Base-by-base conservation (phyloP, 2,329 filamentous ascomycete genomes). In the Penicillium sp. region DNA sequence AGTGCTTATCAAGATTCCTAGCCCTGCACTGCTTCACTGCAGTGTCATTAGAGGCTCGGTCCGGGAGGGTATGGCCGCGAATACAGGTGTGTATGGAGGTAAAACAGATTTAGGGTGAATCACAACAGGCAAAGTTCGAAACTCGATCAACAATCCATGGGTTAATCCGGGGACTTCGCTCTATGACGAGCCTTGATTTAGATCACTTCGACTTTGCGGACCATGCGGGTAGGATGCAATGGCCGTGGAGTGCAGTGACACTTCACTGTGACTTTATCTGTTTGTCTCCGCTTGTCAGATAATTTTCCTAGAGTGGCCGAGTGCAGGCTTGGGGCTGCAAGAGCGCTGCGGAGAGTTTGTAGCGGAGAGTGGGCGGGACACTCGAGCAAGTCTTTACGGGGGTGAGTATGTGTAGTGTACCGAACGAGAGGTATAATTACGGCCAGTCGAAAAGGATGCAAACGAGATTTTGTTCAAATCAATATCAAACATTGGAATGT, bases 221-320 rank as follows among this genome's bases (percentile, higher is more conserved):
- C 22, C 40, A 63, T 57, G 64, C 60, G 60, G 45, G 60, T 61
- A 61, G 58, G 45, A 61, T 52, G 63, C 58, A 61, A 66, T 58
- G 37, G 26, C 35, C 52, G 19, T 56, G 55, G 54, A 60, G 57
- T 42, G 46, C 30, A 33, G 28, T 52, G 54, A 54, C 55, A 42
- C 52, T 55, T 48, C 37, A 49, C 38, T 28, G 48, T 38, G 35
- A 2, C 25, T 10, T 30, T 48, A 25, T 46, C 25, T 33, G 10
- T 37, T 37, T 14, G 35, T 37, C 35, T 37, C 3, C 14, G 45
- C 25, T 26, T 48, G 45, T 48, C 45, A 48, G 45, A 48, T 14
- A 48, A 51, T 7, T 35, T 33, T 35, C 46, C 46, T 22, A 55
- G 54, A 55, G 37, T 33, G 52, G 57, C 57, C 43, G 26, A 30